Evolutionary conservation across 1,284 basidiomycete genomes (phyloP), one percentile per base, ranked within the genome.

Genomic region (Microbotryomycetes sp.): DNA sequence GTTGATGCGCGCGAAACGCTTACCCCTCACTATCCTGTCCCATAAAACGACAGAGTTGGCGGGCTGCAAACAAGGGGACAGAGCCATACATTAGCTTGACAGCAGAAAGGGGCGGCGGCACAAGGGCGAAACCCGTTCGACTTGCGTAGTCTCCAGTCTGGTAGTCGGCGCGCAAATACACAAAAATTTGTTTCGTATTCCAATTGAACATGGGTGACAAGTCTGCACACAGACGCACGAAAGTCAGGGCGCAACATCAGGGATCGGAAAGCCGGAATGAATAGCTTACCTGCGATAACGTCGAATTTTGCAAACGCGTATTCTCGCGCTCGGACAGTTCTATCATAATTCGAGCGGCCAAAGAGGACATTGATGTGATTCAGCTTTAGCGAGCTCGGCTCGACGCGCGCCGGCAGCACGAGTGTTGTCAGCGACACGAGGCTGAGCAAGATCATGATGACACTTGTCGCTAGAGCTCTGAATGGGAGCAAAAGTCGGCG

Each of bases 111-210:
- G 15, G 41, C 13, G 1, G 16, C 15, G 21, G 9, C 6, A 7
- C 26, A 35, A 16, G 18, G 35, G n/a, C 5, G 52, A 3, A 5
- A 7, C 3, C 18, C 16, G 29, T 26, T 9, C 5, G 21, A 78
- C 86, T 75, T 73, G 88, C 88, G 54, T 87, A 85, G 75, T 86
- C 78, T 1, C 79, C 74, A 59, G 85, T 87, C 45, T 79, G 80
- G 71, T 89, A 91, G 73, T 90, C 87, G 0, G 87, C 89, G 66
- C 84, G 82, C 45, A 91, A 79, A 71, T 88, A 91, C 23, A 93
- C 75, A 73, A 94, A 93, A 18, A 94, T 74, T 73, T 94, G 91
- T 75, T 94, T 94, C 13, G 91, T 94, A 74, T 94, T 94, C 89
- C 91, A 94, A 74, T 90, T 81, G 77, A 93, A 94, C 21, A 94